Evolutionary conservation across 2,329 filamentous ascomycete species (phyloP).

Genomic region (Cercospora berteroae): DNA sequence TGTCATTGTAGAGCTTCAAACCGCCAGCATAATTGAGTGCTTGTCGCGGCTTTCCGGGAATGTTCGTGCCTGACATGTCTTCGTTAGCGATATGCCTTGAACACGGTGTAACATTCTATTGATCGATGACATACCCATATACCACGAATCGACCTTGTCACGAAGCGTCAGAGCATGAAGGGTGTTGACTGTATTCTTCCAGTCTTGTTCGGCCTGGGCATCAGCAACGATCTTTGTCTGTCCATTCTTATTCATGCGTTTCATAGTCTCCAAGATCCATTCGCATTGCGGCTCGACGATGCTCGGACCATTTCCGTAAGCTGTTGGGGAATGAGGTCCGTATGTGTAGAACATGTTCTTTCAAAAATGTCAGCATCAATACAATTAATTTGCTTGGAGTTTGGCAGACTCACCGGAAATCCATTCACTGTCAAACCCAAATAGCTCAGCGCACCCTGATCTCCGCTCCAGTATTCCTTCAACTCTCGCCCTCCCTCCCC

Average conservation of each 20-base stretch:
- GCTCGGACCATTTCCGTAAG: slow-evolving; percentile 43
- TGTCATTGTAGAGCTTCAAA: slow-evolving; percentile 37
- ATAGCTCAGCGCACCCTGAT: slow-evolving; percentile 41
- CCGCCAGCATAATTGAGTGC: slow-evolving; percentile 46
- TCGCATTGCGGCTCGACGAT: slow-evolving; percentile 42
- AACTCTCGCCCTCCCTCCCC: slow-evolving; percentile 25
- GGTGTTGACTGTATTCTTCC: slow-evolving; percentile 41
- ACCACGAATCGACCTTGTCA: slow-evolving; percentile 44
- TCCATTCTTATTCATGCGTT: slow-evolving; percentile 39
- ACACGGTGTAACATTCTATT: no score
- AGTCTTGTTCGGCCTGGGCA: slow-evolving; percentile 42
- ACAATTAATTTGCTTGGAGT: slow-evolving; percentile 19
- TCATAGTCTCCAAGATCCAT: slow-evolving; percentile 45
- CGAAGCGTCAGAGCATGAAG: slow-evolving; percentile 45
- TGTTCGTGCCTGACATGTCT: slow-evolving; percentile 37
- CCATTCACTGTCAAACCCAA: slow-evolving; percentile 36
- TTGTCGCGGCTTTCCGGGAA: slow-evolving; percentile 46
- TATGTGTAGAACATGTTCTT: slow-evolving; percentile 43
- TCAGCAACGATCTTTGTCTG: slow-evolving; percentile 44
- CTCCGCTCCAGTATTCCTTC: slow-evolving; percentile 45
- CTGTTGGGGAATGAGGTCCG: slow-evolving; percentile 44
- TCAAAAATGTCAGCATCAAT: slow-evolving; percentile 21
- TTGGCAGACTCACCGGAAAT: slow-evolving; percentile 42
- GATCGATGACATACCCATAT: slow-evolving; percentile 29
- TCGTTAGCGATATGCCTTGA: background rate